Percentiles rank a stretch among this genome's conserved stretches.
Conservation (phyloP, 2,329 filamentous ascomycete species). For the Fusarium devonianum region DNA sequence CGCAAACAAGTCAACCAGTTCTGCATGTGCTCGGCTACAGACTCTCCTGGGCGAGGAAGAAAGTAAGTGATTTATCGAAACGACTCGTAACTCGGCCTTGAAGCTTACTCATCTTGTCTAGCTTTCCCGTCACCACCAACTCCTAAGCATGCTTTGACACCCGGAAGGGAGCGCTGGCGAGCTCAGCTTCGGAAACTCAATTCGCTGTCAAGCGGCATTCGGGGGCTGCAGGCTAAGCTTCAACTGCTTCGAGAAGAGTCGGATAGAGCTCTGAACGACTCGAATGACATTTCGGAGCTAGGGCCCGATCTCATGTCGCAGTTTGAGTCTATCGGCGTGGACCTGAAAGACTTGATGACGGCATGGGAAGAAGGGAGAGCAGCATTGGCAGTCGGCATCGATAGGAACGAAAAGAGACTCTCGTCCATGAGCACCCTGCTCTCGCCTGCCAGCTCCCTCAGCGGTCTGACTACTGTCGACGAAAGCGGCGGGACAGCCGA, state of each 20-base stretch:
- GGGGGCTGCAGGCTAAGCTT: slow-evolving; percentile 92
- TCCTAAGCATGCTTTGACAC: slow-evolving; percentile 68
- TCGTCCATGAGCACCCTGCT: slow-evolving; percentile 67
- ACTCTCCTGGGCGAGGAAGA: slow-evolving; percentile 80
- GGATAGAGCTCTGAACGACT: slow-evolving; percentile 77
- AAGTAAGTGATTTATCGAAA: slow-evolving; percentile 60
- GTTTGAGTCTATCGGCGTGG: slow-evolving; percentile 92
- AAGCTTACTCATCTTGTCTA: slow-evolving; percentile 38
- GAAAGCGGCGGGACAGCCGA: slow-evolving; percentile 56
- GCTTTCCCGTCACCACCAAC: slow-evolving; percentile 63
- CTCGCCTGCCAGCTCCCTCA: slow-evolving; percentile 69
- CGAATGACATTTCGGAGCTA: slow-evolving; percentile 75
- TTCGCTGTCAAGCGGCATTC: slow-evolving; percentile 86
- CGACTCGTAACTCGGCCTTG: not conserved
- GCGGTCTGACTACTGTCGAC: slow-evolving; percentile 71
- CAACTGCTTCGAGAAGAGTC: slow-evolving; percentile 91
- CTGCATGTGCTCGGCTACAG: slow-evolving; percentile 71
- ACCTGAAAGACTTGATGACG: slow-evolving; percentile 79
- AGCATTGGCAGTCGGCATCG: slow-evolving; percentile 81
- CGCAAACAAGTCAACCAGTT: slow-evolving; percentile 67
- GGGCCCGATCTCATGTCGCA: slow-evolving; percentile 82
- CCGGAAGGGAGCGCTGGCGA: slow-evolving; percentile 83
- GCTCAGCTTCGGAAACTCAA: slow-evolving; percentile 88
- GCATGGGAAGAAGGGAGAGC: slow-evolving; percentile 89
- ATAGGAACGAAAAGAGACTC: slow-evolving; percentile 76